These are phyloP conservation scores for Delphinella strobiligena DNA, from an alignment of 2,329 filamentous ascomycete genomes.

Conservation along the genomic window DNA sequence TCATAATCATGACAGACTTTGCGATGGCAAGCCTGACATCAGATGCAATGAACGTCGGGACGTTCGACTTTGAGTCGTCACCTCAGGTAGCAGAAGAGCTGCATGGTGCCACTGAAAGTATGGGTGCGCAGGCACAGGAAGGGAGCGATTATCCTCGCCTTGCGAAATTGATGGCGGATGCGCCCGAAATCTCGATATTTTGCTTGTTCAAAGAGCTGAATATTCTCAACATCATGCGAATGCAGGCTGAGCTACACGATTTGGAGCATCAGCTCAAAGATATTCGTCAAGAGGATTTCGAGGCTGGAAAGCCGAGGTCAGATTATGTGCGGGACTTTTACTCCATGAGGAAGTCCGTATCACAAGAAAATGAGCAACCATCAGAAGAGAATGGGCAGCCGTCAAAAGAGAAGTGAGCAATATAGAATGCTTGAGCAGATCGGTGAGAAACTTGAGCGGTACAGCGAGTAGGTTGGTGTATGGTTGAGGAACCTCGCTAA, in stretches of 20 bases:
- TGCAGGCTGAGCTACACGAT: neutral
- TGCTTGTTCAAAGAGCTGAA: neutral
- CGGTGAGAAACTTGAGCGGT: neutral
- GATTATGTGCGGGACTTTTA: neutral
- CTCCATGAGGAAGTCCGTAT: neutral
- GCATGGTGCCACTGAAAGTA: too few species aligned
- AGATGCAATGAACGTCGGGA: too few species aligned
- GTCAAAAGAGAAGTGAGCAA: neutral
- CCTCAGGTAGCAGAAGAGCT: too few species aligned
- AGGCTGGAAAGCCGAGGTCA: neutral
- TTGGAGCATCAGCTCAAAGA: constrained; percentile 1
- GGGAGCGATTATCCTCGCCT: neutral
- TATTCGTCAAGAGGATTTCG: neutral
- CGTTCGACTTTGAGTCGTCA: too few species aligned
- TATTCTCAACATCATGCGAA: neutral
- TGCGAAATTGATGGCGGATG: neutral
- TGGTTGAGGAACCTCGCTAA: neutral
- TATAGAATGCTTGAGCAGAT: neutral
- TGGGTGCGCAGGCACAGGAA: neutral
- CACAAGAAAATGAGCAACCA: too few species aligned
- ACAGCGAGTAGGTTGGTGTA: neutral
- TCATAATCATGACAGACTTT: too few species aligned
- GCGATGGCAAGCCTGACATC: too few species aligned
- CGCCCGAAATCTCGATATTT: neutral
- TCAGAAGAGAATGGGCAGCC: too few species aligned